Percentiles rank a stretch among this genome's conserved stretches.
These are phyloP conservation scores for Blastosporella zonata DNA, from an alignment of 1,284 basidiomycete genomes.

Conservation along the genomic window DNA sequence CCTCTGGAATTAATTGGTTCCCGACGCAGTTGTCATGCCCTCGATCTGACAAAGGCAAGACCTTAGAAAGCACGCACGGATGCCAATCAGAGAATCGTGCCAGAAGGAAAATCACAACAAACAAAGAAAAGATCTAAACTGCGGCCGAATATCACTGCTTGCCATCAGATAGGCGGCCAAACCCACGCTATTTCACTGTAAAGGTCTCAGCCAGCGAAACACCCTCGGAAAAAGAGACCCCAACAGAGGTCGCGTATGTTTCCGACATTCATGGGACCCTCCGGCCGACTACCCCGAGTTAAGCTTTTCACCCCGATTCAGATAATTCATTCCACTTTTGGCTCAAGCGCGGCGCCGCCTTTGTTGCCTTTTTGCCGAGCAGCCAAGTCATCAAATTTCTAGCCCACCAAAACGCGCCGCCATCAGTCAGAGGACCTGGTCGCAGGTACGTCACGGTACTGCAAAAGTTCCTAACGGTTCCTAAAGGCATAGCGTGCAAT, in stretches of 20 bases:
- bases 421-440: constrained; percentile 6
- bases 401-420: constrained; percentile 7
- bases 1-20: not conserved
- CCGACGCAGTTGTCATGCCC: not conserved
- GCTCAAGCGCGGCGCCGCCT: constrained; percentile 1
- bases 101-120: no score
- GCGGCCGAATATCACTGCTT: not conserved
- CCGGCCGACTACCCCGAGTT: not conserved
- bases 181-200: not conserved
- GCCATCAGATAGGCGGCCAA: not conserved
- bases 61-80: not conserved
- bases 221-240: no score
- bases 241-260: no score
- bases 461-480: not conserved
- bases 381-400: constrained; percentile 9
- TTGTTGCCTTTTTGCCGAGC: constrained; percentile 10
- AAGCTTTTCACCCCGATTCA: not conserved
- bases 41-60: not conserved
- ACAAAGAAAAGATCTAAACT: not conserved
- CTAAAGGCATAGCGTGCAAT: no score
- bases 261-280: no score
- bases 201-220: not conserved
- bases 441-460: constrained; percentile 8
- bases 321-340: not conserved
- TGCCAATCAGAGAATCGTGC: not conserved